Conservation (phyloP, 192 early-diverging fungal genomes). For the Backusella westeae region DNA sequence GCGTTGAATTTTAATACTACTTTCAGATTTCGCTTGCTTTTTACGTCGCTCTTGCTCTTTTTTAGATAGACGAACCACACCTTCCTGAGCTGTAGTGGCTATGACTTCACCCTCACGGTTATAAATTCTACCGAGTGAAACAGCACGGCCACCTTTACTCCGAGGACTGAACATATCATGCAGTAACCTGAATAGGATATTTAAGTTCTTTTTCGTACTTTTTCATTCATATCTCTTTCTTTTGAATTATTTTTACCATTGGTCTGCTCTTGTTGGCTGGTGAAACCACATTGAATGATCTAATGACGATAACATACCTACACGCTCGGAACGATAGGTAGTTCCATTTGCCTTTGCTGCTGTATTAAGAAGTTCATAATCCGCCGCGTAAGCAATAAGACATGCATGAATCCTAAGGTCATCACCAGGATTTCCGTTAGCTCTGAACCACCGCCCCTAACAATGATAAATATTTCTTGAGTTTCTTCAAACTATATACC, state of each 20-base stretch:
- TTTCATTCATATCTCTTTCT: neutral
- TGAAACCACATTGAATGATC: neutral
- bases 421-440: neutral
- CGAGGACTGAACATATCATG: neutral
- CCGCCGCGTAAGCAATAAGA: neutral
- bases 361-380: neutral
- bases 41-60: neutral
- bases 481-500: neutral
- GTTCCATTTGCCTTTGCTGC: neutral
- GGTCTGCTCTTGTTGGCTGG: neutral
- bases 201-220: neutral
- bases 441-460: neutral
- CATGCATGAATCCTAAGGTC: neutral
- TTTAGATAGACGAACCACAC: neutral
- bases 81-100: neutral
- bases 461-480: neutral
- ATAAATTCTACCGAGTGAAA: neutral
- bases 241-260: neutral
- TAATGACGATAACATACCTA: neutral
- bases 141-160: neutral
- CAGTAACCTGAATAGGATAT: neutral
- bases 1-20: neutral
- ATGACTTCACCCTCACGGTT: neutral
- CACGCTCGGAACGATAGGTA: neutral
- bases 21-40: neutral